These are phyloP conservation scores for Ceratobasidium sp. DNA, from an alignment of 1,284 basidiomycete genomes.

Conservation along the genomic window DNA sequence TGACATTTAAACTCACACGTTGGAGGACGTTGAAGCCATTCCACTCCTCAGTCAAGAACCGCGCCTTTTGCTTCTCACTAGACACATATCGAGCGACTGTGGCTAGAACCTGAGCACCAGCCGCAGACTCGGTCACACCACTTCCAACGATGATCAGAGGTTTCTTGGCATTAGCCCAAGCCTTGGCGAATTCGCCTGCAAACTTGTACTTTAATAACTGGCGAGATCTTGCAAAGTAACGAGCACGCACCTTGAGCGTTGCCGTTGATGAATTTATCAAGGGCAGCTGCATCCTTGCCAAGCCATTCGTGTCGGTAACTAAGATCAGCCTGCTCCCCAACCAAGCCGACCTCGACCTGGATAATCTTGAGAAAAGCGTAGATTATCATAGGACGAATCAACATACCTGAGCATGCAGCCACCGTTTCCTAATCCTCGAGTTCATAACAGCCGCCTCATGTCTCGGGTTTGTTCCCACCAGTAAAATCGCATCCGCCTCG, in stretches of 20 bases:
- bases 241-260: conserved; percentile 61
- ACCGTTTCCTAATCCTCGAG: conserved; percentile 95
- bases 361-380: neutral
- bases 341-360: conserved; percentile 84
- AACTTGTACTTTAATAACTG: neutral
- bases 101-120: conserved; percentile 86
- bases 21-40: conserved; percentile 96
- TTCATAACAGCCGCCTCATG: conserved; percentile 99
- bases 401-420: conserved; percentile 77
- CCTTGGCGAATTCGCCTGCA: conserved; percentile 77
- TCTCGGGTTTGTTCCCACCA: conserved; percentile 97
- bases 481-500: conserved; percentile 93
- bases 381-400: neutral
- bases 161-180: conserved; percentile 92
- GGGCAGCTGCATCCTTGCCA: conserved; percentile 83
- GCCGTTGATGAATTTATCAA: conserved; percentile 84
- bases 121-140: conserved; percentile 87
- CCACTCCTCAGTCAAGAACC: conserved; percentile 90
- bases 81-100: conserved; percentile 86
- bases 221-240: conserved; percentile 34
- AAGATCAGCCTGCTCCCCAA: conserved; percentile 93
- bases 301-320: conserved; percentile 95
- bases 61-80: conserved; percentile 73
- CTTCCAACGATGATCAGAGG: conserved; percentile 96
- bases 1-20: conserved; percentile 71